Conservation (phyloP, 768 basidiomycete species). For the Amanita jacksonii region DNA sequence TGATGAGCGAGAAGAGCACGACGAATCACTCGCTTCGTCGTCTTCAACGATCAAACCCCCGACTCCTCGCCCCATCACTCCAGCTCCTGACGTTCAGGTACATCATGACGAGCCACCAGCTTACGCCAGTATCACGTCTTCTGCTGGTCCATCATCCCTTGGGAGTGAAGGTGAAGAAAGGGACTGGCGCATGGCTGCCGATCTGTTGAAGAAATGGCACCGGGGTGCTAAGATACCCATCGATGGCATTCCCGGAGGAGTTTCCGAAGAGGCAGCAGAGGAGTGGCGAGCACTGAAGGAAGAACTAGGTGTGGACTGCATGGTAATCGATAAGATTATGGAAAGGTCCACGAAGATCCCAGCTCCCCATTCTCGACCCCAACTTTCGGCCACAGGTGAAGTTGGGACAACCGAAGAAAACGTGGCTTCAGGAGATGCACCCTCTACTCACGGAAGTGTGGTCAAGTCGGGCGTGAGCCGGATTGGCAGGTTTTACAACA, state of each 20-base stretch:
- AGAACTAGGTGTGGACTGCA: conserved; percentile 70
- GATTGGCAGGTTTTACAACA: conserved; percentile 66
- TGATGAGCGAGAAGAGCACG: conserved; percentile 32
- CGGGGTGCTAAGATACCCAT: conserved; percentile 42
- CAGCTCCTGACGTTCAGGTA: conserved; percentile 18
- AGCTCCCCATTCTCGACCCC: not conserved
- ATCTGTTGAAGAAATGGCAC: conserved; percentile 65
- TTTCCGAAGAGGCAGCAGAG: conserved; percentile 58
- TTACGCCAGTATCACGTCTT: conserved; percentile 29
- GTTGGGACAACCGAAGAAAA: not conserved
- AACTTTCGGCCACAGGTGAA: too few species aligned
- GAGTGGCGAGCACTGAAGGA: conserved; percentile 77
- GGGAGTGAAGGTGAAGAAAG: conserved; percentile 41
- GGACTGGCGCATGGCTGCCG: conserved; percentile 43
- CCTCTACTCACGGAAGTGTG: conserved; percentile 10
- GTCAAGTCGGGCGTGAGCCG: conserved; percentile 17
- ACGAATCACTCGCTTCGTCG: conserved; percentile 57
- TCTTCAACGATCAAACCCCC: conserved; percentile 66
- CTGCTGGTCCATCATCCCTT: conserved; percentile 1
- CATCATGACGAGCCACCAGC: conserved; percentile 60
- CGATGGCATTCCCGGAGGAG: conserved; percentile 36
- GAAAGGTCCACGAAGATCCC: conserved; percentile 22
- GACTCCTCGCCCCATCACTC: conserved; percentile 45
- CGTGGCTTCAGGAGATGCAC: not conserved
- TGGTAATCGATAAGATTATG: conserved; percentile 67